phyloP scores from a whole-genome alignment of 768 basidiomycete genomes.

The Termitomyces sp. region DNA sequence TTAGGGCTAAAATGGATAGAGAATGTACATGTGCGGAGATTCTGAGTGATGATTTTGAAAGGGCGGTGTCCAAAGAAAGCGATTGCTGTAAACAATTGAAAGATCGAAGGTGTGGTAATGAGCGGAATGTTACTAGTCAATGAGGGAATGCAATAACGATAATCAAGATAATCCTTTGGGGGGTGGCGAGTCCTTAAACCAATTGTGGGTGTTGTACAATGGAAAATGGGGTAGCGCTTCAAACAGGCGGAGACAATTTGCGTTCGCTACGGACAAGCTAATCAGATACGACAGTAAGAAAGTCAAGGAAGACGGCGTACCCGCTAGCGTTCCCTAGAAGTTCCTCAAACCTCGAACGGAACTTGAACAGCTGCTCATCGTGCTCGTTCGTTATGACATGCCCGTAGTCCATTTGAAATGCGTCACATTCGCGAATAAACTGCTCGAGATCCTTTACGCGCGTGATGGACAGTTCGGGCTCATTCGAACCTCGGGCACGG shows the following conservation, averaged over 20 bases:
- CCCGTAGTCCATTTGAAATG: constrained; percentile 59
- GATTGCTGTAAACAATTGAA: neutral
- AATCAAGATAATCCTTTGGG: neutral
- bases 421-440: constrained; percentile 59
- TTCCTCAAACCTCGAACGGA: constrained; percentile 42
- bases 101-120: neutral
- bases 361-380: constrained; percentile 31
- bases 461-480: constrained; percentile 59
- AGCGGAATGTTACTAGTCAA: neutral
- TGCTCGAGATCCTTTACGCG: constrained; percentile 62
- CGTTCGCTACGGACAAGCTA: constrained; percentile 13
- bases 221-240: neutral
- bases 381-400: constrained; percentile 32
- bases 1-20: neutral
- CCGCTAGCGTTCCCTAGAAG: constrained; percentile 40
- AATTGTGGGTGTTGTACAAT: neutral
- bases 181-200: neutral
- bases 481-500: constrained; percentile 65
- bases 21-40: neutral
- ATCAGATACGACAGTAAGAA: neutral
- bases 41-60: neutral
- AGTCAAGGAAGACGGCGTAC: constrained; percentile 20
- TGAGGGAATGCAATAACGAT: neutral
- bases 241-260: constrained; percentile 12
- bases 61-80: neutral